Evolutionary conservation across 1,284 basidiomycete species (phyloP).

Genomic region (Fomitopsis betulina): DNA sequence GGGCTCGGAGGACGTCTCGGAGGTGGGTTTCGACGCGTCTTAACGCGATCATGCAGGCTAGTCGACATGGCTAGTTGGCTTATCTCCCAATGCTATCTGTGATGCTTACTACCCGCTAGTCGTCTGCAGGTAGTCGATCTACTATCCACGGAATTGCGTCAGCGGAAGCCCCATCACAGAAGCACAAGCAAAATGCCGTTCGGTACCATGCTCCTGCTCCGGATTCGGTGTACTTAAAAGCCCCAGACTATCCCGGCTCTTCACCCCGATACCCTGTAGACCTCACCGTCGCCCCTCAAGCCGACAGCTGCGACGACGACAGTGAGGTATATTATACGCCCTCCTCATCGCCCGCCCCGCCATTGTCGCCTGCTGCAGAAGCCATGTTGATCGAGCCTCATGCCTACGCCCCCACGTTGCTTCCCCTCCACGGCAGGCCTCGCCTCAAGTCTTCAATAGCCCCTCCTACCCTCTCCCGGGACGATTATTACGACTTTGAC

Average conservation of each 20-base stretch:
- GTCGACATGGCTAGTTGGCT: background rate
- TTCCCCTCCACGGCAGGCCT: slow-evolving; percentile 13
- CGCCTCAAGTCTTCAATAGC: slow-evolving; percentile 10
- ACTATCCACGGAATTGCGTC: slow-evolving; percentile 25
- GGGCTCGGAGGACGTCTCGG: background rate
- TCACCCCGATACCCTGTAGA: slow-evolving; percentile 10
- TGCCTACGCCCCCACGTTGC: slow-evolving; percentile 22
- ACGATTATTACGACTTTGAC: slow-evolving; percentile 8
- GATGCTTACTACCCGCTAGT: slow-evolving; percentile 5
- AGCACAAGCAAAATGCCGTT: slow-evolving; percentile 12
- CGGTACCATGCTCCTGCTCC: slow-evolving; percentile 7
- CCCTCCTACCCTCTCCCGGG: slow-evolving; percentile 8
- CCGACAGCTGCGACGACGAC: slow-evolving; percentile 31
- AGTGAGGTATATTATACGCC: slow-evolving; percentile 49
- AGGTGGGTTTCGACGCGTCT: slow-evolving; percentile 5
- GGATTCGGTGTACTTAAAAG: slow-evolving; percentile 9
- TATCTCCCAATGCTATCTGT: slow-evolving; percentile 5
- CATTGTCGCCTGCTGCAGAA: slow-evolving; percentile 27
- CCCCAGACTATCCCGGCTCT: slow-evolving; percentile 10
- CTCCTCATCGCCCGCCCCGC: slow-evolving; percentile 37
- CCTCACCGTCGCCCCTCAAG: slow-evolving; percentile 10
- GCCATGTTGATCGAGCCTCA: slow-evolving; percentile 33
- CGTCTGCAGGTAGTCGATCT: slow-evolving; percentile 17
- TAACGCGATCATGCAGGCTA: slow-evolving; percentile 1
- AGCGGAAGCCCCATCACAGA: slow-evolving; percentile 18